phyloP scores from a whole-genome alignment of 148 eudicot species.

The Gaultheria prostrata region DNA sequence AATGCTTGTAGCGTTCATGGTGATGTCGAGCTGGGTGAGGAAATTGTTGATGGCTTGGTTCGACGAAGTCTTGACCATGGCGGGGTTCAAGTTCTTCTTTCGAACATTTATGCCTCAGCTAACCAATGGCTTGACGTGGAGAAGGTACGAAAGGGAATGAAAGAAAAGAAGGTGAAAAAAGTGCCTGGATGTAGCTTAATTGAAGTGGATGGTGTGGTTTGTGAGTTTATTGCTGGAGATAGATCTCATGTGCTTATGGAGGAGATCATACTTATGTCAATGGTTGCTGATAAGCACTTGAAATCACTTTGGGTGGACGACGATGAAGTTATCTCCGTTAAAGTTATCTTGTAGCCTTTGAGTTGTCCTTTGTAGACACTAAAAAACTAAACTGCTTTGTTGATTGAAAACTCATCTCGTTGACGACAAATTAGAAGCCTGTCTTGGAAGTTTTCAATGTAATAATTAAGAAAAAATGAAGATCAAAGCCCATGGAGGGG shows the following conservation, averaged over 20 bases:
- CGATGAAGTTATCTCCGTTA: conserved; percentile 3
- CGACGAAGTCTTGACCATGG: conserved; percentile 40
- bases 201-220: conserved; percentile 52
- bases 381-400: not conserved
- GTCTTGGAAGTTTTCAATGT: not conserved
- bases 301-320: conserved; percentile 35
- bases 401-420: not conserved
- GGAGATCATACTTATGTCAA: conserved; percentile 28
- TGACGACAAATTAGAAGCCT: not conserved
- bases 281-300: conserved; percentile 40
- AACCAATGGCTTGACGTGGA: conserved; percentile 57
- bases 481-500: not conserved
- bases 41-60: conserved; percentile 34
- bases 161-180: conserved; percentile 45
- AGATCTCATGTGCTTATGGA: conserved; percentile 28
- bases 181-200: conserved; percentile 63
- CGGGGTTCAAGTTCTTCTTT: conserved; percentile 56
- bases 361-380: not conserved
- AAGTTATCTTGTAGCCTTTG: not conserved
- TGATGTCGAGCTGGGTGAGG: conserved; percentile 42
- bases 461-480: not conserved
- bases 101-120: conserved; percentile 60
- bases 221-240: conserved; percentile 56
- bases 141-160: conserved; percentile 52
- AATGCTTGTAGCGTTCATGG: conserved; percentile 61